phyloP scores from a whole-genome alignment of 2,329 filamentous ascomycete genomes.

The Clarireedia sp. region DNA sequence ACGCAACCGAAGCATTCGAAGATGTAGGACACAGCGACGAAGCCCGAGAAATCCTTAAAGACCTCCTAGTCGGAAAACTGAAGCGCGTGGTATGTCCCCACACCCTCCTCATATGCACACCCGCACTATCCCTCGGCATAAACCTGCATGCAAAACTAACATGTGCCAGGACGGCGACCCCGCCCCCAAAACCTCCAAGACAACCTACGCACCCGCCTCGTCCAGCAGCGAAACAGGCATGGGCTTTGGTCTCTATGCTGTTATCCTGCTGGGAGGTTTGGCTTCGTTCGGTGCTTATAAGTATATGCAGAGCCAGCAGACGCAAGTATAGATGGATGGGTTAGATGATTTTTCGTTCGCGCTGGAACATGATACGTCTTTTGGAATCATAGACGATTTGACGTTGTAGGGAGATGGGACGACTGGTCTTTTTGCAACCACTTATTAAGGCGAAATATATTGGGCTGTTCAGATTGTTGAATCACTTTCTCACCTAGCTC shows the following conservation, averaged over 20 bases:
- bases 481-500: too few species aligned
- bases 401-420: too few species aligned
- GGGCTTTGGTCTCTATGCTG: conserved; percentile 71
- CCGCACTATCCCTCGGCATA: neutral
- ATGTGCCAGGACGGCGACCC: conserved; percentile 64
- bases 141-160: neutral
- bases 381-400: too few species aligned
- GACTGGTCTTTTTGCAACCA: too few species aligned
- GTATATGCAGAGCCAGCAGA: conserved; percentile 54
- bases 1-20: conserved; percentile 96
- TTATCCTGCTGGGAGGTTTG: conserved; percentile 70
- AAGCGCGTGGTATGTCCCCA: conserved; percentile 65
- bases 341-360: too few species aligned
- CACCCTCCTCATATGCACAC: neutral
- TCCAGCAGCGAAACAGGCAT: conserved; percentile 42
- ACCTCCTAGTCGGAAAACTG: conserved; percentile 64
- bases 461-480: too few species aligned
- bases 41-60: conserved; percentile 84
- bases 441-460: too few species aligned
- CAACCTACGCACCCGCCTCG: conserved; percentile 37
- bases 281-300: conserved; percentile 77
- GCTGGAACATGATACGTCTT: too few species aligned
- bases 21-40: conserved; percentile 99
- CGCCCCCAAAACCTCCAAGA: conserved; percentile 39
- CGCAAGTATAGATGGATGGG: too few species aligned